Percentiles rank a stretch among this genome's conserved stretches.
phyloP scores from a whole-genome alignment of 2,329 filamentous ascomycete genomes.

The Paecilomyces fulvus region DNA sequence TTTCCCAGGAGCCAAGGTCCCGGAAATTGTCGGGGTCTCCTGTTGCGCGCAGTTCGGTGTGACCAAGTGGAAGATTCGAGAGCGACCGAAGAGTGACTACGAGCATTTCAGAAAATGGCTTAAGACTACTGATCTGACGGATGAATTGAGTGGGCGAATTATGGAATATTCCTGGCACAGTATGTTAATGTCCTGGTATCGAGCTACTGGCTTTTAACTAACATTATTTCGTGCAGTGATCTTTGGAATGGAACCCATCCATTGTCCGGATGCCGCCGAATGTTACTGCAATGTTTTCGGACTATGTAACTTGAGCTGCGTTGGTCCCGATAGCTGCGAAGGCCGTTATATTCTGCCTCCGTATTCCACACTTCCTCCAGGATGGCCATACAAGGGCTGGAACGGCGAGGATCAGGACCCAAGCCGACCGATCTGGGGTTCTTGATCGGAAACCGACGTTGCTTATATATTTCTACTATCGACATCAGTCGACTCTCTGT shows the following conservation, averaged over 20 bases:
- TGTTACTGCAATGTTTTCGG: conserved; percentile 63
- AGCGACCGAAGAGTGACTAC: conserved; percentile 42
- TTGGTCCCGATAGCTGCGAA: conserved; percentile 40
- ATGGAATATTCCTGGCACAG: conserved; percentile 55
- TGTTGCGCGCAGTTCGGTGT: conserved; percentile 51
- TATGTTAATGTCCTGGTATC: conserved; percentile 21
- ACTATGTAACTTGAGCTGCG: conserved; percentile 43
- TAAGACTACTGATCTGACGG: conserved; percentile 36
- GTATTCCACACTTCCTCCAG: conserved; percentile 49
- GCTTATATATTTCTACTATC: neutral
- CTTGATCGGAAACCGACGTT: conserved; percentile 3
- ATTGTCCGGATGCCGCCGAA: conserved; percentile 52
- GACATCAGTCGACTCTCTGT: neutral
- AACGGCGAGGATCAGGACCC: conserved; percentile 29
- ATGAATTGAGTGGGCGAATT: conserved; percentile 45
- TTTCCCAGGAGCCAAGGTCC: conserved; percentile 35
- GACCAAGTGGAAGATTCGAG: conserved; percentile 38
- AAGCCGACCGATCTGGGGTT: conserved; percentile 20
- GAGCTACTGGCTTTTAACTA: neutral
- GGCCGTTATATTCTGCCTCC: conserved; percentile 53
- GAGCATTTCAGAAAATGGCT: conserved; percentile 43
- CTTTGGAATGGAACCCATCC: conserved; percentile 48
- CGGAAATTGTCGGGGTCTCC: conserved; percentile 39
- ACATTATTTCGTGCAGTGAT: conserved; percentile 37
- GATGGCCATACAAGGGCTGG: conserved; percentile 55